These are phyloP conservation scores for Mycosphaerella arachidis DNA, from an alignment of 2,329 filamentous ascomycete species.

Conservation along the genomic window DNA sequence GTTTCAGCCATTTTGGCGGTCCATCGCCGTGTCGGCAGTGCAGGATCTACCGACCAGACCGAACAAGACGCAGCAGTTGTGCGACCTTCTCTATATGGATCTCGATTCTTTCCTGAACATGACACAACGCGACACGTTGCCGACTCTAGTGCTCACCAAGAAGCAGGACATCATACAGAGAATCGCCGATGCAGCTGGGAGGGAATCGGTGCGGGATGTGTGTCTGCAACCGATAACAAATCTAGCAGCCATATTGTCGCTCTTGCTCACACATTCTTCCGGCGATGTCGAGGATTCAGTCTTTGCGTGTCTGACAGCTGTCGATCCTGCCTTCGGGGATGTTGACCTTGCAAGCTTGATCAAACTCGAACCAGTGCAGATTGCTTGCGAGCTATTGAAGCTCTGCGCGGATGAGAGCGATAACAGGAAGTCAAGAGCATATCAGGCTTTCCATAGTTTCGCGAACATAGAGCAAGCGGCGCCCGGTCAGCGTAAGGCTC, in stretches of 20 bases:
- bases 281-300: constrained; percentile 63
- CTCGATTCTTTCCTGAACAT: constrained; percentile 68
- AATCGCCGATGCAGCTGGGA: constrained; percentile 66
- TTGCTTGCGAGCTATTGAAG: constrained; percentile 78
- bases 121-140: constrained; percentile 77
- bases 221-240: constrained; percentile 55
- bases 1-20: constrained; percentile 84
- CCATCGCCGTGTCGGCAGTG: constrained; percentile 73
- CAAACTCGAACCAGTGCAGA: constrained; percentile 67
- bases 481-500: constrained; percentile 42
- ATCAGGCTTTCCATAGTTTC: constrained; percentile 48
- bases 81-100: constrained; percentile 73
- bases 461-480: constrained; percentile 46
- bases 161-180: constrained; percentile 73
- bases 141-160: constrained; percentile 76
- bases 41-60: constrained; percentile 76
- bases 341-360: constrained; percentile 64
- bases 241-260: constrained; percentile 55
- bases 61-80: constrained; percentile 74
- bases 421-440: constrained; percentile 36
- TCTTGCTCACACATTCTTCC: constrained; percentile 57
- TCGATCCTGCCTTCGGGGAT: constrained; percentile 66
- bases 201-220: constrained; percentile 55
- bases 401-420: constrained; percentile 65
- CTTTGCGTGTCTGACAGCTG: constrained; percentile 62